Conservation (phyloP, 306 rosid genomes). For the Canavalia ensiformis region DNA sequence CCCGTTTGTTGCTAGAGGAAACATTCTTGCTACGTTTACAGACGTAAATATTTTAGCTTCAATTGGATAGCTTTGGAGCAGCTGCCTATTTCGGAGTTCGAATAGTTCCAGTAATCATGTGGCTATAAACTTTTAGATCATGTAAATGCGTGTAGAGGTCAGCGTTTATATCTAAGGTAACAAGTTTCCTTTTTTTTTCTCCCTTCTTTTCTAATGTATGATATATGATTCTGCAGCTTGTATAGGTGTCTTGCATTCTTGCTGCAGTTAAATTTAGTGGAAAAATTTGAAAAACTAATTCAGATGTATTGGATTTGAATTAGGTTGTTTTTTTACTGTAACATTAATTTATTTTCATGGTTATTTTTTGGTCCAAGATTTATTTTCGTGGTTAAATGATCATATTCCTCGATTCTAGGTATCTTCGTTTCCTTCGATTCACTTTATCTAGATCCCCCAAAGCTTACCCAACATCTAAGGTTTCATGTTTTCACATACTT, state of each 20-base stretch:
- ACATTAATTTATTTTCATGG: background rate
- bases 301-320: slow-evolving; percentile 17
- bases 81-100: slow-evolving; percentile 27
- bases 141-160: slow-evolving; percentile 39
- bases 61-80: slow-evolving; percentile 30
- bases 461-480: too few species aligned
- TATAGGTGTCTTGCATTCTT: slow-evolving; percentile 8
- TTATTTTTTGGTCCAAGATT: background rate
- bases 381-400: background rate
- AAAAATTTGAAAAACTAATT: slow-evolving; percentile 6
- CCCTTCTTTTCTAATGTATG: background rate
- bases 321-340: background rate
- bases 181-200: background rate
- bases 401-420: background rate
- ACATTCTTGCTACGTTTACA: slow-evolving; percentile 73
- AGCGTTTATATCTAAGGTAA: slow-evolving; percentile 33
- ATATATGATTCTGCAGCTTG: slow-evolving; percentile 5
- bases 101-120: slow-evolving; percentile 1
- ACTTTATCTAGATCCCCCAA: background rate
- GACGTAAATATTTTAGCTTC: slow-evolving; percentile 43
- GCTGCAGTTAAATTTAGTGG: background rate
- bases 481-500: background rate
- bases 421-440: background rate
- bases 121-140: background rate
- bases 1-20: slow-evolving; percentile 62